Base-by-base conservation (phyloP, 2,329 filamentous ascomycete species). In the Neurospora crassa region DNA sequence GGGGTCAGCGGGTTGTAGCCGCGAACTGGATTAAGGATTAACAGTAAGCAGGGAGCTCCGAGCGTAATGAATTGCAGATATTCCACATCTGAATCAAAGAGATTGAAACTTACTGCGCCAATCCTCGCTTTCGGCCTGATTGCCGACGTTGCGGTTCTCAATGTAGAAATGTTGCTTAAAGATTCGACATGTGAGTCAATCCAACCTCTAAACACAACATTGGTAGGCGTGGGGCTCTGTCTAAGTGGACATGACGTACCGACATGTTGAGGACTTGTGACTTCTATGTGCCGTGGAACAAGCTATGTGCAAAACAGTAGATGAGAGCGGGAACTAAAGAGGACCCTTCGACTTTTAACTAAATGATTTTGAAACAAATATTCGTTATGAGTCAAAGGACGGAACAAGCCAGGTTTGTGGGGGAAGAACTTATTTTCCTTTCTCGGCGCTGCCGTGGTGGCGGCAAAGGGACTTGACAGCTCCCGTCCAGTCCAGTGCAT, bases 1-100 rank as follows among this genome's bases (percentile, higher is more conserved):
- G 96, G 90, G 16, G 93, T 97, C 76, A 99, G 86, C 77, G 93
- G 95, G 80, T 97, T 97, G 87, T 96, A 95, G 77, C 95, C 95
- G 74, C 91, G 91, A 81, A 94, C 91, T 93, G 72, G 43, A 29
- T 68, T 47, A 37, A 8, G 72, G 43, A 29, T 68, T 47, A 37
- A 8, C 8, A 34, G 72, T 74, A 67, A 76, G 78, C 77, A 69
- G 72, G 18, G 40, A 67, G 45, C 20, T 3, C 20, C 40, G 40
- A 67, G 47, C 24, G n/a, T 41, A 34, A 70, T 45, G 68, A 16
- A 29, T 20, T 10, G n/a, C n/a, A 24, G 11, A 20, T 47, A 47
- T 47, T 47, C n/a, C 12, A 20, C 43, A 20, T 29, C n/a, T 24
- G n/a, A 47, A 29, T 29, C 67, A 72, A 71, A 18, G 20, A 45